Conservation (phyloP, 495 filamentous ascomycete species). For the Xylaria nigripes region DNA sequence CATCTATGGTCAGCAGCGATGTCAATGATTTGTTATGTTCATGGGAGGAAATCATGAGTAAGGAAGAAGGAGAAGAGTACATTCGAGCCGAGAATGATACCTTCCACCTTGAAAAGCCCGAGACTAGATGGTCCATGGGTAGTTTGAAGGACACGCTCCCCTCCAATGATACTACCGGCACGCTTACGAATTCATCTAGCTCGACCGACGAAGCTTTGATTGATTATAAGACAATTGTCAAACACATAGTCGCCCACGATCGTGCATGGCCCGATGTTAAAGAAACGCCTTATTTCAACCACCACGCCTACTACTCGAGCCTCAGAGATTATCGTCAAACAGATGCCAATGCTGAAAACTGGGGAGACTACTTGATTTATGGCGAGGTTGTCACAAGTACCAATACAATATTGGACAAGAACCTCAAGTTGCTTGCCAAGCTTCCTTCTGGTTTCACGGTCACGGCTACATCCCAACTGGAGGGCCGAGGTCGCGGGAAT, state of each 20-base stretch:
- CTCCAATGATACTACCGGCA: conserved; percentile 17
- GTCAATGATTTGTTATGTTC: conserved; percentile 58
- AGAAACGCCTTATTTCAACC: conserved; percentile 83
- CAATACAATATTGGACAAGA: conserved; percentile 91
- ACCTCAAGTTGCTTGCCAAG: conserved; percentile 63
- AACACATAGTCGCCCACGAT: conserved; percentile 64
- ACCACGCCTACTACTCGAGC: conserved; percentile 68
- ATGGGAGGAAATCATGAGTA: conserved; percentile 59
- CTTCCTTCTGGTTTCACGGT: conserved; percentile 78
- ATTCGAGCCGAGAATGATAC: conserved; percentile 81
- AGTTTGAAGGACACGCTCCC: conserved; percentile 29
- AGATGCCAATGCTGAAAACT: conserved; percentile 48
- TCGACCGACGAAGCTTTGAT: conserved; percentile 48
- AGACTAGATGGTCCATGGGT: conserved; percentile 51
- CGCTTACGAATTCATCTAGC: conserved; percentile 16
- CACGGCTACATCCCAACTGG: conserved; percentile 86
- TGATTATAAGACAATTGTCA: conserved; percentile 67
- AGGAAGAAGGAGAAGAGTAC: conserved; percentile 59
- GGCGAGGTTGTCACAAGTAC: conserved; percentile 92
- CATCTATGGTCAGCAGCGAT: conserved; percentile 55
- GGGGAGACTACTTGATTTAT: conserved; percentile 75
- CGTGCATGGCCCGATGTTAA: conserved; percentile 59
- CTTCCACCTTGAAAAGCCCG: conserved; percentile 62
- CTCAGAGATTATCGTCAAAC: conserved; percentile 55
- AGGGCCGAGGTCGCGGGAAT: conserved; percentile 80